Evolutionary conservation across 495 filamentous ascomycete species (phyloP).

Genomic region (Aspergillus cavernicola): DNA sequence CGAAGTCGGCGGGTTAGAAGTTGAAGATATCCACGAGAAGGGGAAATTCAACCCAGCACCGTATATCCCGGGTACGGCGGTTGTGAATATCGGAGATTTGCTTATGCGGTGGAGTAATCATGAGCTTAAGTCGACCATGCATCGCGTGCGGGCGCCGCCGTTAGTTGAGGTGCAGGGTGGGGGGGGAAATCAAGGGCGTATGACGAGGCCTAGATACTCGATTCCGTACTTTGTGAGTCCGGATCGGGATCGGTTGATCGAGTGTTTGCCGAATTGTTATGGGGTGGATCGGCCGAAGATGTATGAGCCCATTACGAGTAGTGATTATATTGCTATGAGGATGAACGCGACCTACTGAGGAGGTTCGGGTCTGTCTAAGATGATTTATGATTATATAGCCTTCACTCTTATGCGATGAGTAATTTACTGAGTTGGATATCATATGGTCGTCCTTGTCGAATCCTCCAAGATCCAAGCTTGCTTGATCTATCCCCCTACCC

Average conservation of each 20-base stretch:
- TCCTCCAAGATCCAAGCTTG: too few species aligned
- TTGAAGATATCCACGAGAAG: constrained; percentile 28
- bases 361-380: background rate
- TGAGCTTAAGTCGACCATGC: background rate
- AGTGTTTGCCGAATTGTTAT: constrained; percentile 3
- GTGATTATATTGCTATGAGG: constrained; percentile 3
- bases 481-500: too few species aligned
- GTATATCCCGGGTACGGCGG: background rate
- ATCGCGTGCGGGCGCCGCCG: background rate
- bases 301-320: constrained; percentile 6
- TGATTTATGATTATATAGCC: background rate
- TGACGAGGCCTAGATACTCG: background rate
- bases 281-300: background rate
- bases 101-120: constrained; percentile 5
- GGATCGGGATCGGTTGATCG: background rate
- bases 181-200: background rate
- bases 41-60: background rate
- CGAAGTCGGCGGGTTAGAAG: constrained; percentile 39
- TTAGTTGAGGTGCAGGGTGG: background rate
- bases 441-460: too few species aligned
- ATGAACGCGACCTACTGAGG: constrained; percentile 3
- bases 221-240: constrained; percentile 5
- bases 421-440: too few species aligned
- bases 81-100: constrained; percentile 7
- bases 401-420: too few species aligned